These are phyloP conservation scores for Phellinidium pouzarii DNA, from an alignment of 1,284 basidiomycete genomes.

Conservation along the genomic window DNA sequence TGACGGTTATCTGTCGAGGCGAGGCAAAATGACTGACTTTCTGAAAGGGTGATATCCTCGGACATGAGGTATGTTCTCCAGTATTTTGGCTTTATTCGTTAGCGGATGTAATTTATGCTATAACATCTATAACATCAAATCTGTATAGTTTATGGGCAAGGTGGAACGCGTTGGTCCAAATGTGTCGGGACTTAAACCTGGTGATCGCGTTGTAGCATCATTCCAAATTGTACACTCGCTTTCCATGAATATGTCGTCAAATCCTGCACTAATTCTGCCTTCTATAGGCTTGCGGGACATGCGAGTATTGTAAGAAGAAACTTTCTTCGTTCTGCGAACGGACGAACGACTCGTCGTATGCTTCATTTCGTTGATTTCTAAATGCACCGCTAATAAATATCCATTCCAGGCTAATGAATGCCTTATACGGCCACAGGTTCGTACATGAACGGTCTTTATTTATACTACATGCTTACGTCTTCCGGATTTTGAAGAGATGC, in stretches of 20 bases:
- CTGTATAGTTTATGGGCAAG: slow-evolving; percentile 56
- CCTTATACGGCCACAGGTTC: slow-evolving; percentile 65
- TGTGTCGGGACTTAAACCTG: slow-evolving; percentile 51
- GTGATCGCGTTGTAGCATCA: slow-evolving; percentile 67
- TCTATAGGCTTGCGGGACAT: slow-evolving; percentile 53
- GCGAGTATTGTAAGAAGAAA: slow-evolving; percentile 67
- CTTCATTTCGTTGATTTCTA: background rate
- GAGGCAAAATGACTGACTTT: background rate
- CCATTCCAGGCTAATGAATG: slow-evolving; percentile 43
- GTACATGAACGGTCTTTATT: too few species aligned
- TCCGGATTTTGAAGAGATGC: too few species aligned
- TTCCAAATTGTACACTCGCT: slow-evolving; percentile 55
- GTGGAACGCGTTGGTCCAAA: slow-evolving; percentile 60
- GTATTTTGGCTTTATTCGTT: background rate
- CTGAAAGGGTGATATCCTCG: slow-evolving; percentile 63
- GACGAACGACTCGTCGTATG: slow-evolving; percentile 61
- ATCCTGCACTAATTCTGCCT: background rate
- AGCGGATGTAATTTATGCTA: too few species aligned
- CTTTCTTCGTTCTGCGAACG: slow-evolving; percentile 66
- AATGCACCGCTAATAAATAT: background rate
- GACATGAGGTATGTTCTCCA: slow-evolving; percentile 48
- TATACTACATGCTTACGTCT: too few species aligned
- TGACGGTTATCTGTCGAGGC: too few species aligned
- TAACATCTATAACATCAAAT: background rate
- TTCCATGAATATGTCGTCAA: background rate